Percentiles rank a stretch among this genome's conserved stretches.
Evolutionary conservation across 129 eudicot genomes (phyloP).

Genomic region (Erigeron canadensis): DNA sequence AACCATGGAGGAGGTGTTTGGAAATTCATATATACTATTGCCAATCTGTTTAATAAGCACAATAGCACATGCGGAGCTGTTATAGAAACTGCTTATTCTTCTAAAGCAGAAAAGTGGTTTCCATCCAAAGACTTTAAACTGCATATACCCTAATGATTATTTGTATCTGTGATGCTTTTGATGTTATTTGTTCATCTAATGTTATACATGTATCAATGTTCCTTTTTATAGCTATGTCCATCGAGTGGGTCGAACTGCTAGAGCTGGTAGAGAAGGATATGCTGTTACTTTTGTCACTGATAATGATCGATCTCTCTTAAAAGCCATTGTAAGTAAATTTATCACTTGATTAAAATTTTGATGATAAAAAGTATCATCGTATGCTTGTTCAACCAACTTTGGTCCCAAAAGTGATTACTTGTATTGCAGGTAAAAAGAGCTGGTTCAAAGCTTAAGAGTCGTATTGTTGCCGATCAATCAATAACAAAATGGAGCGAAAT

Average conservation of each 20-base stretch:
- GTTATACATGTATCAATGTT: neutral
- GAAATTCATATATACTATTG: too few relatives aligned
- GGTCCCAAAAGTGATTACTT: neutral
- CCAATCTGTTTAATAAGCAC: too few relatives aligned
- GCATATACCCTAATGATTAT: too few relatives aligned
- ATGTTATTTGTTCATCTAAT: neutral
- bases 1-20: too few relatives aligned
- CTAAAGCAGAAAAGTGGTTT: too few relatives aligned
- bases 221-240: neutral
- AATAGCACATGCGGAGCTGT: too few relatives aligned
- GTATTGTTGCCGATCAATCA: constrained; percentile 83
- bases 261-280: constrained; percentile 92
- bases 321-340: constrained; percentile 69
- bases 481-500: constrained; percentile 68
- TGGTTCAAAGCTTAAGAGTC: constrained; percentile 76
- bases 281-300: constrained; percentile 97
- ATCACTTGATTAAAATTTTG: neutral
- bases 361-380: neutral
- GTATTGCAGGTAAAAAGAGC: constrained; percentile 70
- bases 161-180: constrained; percentile 5
- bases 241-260: constrained; percentile 65
- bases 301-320: constrained; percentile 79
- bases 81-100: too few relatives aligned
- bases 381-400: neutral
- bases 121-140: too few relatives aligned